A percentile compares a stretch with the other conserved stretches of the same genome.
phyloP scores from a whole-genome alignment of 495 filamentous ascomycete species.

The Talaromyces borbonicus region DNA sequence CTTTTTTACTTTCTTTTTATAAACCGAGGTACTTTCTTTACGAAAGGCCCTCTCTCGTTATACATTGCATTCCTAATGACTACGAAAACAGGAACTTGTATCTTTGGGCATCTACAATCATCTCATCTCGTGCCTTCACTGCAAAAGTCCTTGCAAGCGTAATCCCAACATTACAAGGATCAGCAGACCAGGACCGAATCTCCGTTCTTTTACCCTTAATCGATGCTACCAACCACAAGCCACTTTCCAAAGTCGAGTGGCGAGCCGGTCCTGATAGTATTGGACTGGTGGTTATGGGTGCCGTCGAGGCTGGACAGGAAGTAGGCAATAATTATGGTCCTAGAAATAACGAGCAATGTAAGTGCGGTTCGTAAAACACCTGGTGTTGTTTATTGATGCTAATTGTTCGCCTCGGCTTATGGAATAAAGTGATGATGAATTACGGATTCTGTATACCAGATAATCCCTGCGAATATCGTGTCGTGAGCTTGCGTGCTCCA shows the following conservation, averaged over 20 bases:
- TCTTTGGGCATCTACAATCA: constrained; percentile 54
- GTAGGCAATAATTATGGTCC: constrained; percentile 62
- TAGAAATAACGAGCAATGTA: constrained; percentile 56
- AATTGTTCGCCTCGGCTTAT: background rate
- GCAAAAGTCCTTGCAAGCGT: constrained; percentile 34
- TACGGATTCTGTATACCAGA: constrained; percentile 54
- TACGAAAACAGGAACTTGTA: constrained; percentile 46
- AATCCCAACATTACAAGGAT: constrained; percentile 10
- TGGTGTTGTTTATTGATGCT: background rate
- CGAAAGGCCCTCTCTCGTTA: background rate
- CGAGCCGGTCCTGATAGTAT: constrained; percentile 37
- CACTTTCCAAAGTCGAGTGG: constrained; percentile 52
- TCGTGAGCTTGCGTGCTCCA: constrained; percentile 33
- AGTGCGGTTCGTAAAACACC: too few species aligned
- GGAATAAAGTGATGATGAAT: constrained; percentile 46
- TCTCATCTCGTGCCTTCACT: constrained; percentile 48
- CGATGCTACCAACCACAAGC: constrained; percentile 52
- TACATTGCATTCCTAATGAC: background rate
- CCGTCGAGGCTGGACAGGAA: constrained; percentile 39
- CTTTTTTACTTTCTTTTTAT: too few species aligned
- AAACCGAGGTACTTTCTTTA: too few species aligned
- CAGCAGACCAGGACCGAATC: constrained; percentile 18
- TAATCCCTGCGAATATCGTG: constrained; percentile 48
- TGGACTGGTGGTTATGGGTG: constrained; percentile 37
- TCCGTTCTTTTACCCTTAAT: constrained; percentile 52